A percentile compares a stretch with the other conserved stretches of the same genome.
Conservation (phyloP, 192 early-diverging fungal genomes). For the Chytriomyces confervae region DNA sequence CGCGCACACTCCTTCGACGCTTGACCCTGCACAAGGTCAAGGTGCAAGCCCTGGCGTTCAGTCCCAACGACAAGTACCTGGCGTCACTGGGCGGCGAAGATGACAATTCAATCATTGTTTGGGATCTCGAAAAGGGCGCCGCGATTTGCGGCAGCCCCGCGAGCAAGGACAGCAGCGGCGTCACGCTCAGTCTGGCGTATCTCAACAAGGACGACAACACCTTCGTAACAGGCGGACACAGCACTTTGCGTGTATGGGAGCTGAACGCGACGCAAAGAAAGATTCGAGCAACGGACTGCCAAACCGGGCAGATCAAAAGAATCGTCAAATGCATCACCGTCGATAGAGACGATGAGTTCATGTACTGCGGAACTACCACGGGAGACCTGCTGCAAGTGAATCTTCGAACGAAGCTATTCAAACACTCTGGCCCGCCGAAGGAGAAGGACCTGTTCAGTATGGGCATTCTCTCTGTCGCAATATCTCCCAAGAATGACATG, state of each 20-base stretch:
- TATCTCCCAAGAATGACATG: slow-evolving; percentile 40
- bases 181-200: slow-evolving; percentile 54
- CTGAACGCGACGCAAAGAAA: slow-evolving; percentile 56
- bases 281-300: slow-evolving; percentile 55
- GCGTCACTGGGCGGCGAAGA: slow-evolving; percentile 63
- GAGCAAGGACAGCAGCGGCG: slow-evolving; percentile 58
- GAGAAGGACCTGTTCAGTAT: slow-evolving; percentile 65
- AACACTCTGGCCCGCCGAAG: slow-evolving; percentile 62
- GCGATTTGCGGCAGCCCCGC: slow-evolving; percentile 64
- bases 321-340: slow-evolving; percentile 62
- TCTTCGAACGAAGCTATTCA: slow-evolving; percentile 58
- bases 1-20: slow-evolving; percentile 40
- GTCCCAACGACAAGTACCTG: slow-evolving; percentile 56
- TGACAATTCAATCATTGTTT: slow-evolving; percentile 63
- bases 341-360: slow-evolving; percentile 58
- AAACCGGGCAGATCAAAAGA: slow-evolving; percentile 65
- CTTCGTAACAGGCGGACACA: slow-evolving; percentile 62
- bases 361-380: slow-evolving; percentile 69
- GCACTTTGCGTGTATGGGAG: slow-evolving; percentile 63
- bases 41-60: slow-evolving; percentile 63
- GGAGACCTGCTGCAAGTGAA: slow-evolving; percentile 62
- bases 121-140: slow-evolving; percentile 56
- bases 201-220: slow-evolving; percentile 55
- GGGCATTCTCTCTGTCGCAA: slow-evolving; percentile 58
- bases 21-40: slow-evolving; percentile 66